Base-by-base conservation (phyloP, 2,329 filamentous ascomycete species). In the Chlorencoelia australis region DNA sequence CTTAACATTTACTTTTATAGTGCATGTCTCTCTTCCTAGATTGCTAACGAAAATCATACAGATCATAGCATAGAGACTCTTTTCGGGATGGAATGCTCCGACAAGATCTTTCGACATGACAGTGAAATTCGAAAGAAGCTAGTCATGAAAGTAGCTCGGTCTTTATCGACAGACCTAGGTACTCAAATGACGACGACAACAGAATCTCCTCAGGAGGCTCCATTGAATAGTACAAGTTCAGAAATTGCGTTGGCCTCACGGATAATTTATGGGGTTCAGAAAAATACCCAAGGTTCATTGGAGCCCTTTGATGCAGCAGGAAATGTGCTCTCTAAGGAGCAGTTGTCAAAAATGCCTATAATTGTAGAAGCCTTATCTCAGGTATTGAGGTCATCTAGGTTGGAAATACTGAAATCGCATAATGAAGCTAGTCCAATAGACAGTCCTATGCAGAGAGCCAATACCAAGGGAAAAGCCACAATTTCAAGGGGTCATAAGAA, bases 21-120 rank as follows among this genome's bases (percentile, higher is more conserved):
- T 18, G 8, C 10, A 3, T 13, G 3, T 17, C 11, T 5, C 8
- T 9, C 9, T 6, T 17, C 16, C 9, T 17, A 15, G 1, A 9
- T n/a, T 29, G 1, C 4, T 9, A 14, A 11, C 13, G 3, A 8
- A 7, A n/a, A 25, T 6, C 7, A 22, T 29, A 2, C 4, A 14
- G 27, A 7, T 31, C 36, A 16, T 6, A 79, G 75, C 5, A 82
- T 94, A 45, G 46, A 63, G n/a, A 61, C 57, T 0, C 65, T 94
- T 0, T 94, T 94, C 50, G 82, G 83, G 0, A 57, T 73, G 15
- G 60, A 75, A 18, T 94, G 86, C 55, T 73, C 71, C 1, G 68
- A 63, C 0, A 54, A 63, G 0, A 44, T 44, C 0, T 93, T 89
- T 52, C 59, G 63, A 1, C 77, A 89, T 48, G 85, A 94, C 45